Percentiles rank a stretch among this genome's conserved stretches.
Conservation (phyloP, 176 grass and related monocot genomes). For the Hordeum marinum region DNA sequence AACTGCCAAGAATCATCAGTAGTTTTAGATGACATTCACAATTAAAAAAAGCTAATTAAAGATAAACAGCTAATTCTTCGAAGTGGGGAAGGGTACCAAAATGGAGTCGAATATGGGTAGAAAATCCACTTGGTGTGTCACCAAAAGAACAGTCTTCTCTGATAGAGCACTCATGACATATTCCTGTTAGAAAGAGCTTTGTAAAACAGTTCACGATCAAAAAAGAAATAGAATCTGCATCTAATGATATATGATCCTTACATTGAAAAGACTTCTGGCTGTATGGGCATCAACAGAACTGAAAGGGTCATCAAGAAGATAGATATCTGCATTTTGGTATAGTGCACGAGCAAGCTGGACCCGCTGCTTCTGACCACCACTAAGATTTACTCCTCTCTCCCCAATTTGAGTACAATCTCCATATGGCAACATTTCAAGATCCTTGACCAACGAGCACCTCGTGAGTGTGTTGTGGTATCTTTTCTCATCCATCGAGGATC, state of each 20-base stretch:
- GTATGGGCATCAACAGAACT: constrained; percentile 96
- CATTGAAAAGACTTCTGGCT: constrained; percentile 77
- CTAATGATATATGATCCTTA: constrained; percentile 14
- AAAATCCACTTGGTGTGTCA: constrained; percentile 97
- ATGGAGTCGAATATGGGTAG: constrained; percentile 72
- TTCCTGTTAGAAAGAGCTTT: constrained; percentile 38
- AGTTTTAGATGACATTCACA: not conserved
- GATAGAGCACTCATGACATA: constrained; percentile 85
- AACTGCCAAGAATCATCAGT: constrained; percentile 45
- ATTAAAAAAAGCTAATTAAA: not conserved
- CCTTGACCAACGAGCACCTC: constrained; percentile 68
- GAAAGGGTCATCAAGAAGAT: constrained; percentile 95
- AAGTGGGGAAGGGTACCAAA: constrained; percentile 36
- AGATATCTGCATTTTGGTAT: constrained; percentile 83
- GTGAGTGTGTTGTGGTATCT: constrained; percentile 67
- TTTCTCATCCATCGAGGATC: constrained; percentile 56
- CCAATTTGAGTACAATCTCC: constrained; percentile 83
- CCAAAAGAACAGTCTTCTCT: constrained; percentile 76
- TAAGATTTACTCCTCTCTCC: constrained; percentile 90
- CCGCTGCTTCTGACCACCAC: constrained; percentile 93
- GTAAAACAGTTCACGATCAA: not conserved
- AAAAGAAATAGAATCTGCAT: not conserved
- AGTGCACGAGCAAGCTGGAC: constrained; percentile 90
- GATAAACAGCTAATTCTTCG: not conserved
- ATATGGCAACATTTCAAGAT: constrained; percentile 70